Percentiles rank a stretch among this genome's conserved stretches.
These are phyloP conservation scores for Xanthoceras sorbifolium DNA, from an alignment of 345 rosid species.

Conservation along the genomic window DNA sequence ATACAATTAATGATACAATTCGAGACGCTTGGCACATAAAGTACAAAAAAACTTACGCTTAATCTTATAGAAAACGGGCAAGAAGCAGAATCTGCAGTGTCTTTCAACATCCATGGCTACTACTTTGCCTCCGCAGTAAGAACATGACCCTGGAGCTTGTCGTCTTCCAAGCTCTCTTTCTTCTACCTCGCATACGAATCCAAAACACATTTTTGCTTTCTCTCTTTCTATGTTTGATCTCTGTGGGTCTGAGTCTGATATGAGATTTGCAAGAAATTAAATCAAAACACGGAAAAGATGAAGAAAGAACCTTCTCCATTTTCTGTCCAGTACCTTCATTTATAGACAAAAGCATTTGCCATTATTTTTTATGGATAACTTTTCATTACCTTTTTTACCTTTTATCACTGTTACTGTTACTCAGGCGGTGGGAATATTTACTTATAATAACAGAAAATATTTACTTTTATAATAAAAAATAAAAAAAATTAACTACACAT, in stretches of 20 bases:
- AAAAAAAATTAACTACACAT: no score
- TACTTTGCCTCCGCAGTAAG: slow-evolving; percentile 79
- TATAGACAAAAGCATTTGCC: no score
- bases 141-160: slow-evolving; percentile 75
- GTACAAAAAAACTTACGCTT: slow-evolving; percentile 68
- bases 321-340: no score
- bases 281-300: no score
- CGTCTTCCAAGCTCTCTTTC: slow-evolving; percentile 71
- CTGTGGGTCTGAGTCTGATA: neutral
- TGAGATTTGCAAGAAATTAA: neutral
- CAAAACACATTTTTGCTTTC: slow-evolving; percentile 67
- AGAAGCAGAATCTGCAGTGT: slow-evolving; percentile 76
- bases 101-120: slow-evolving; percentile 69
- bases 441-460: no score
- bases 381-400: no score
- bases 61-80: slow-evolving; percentile 64
- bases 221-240: neutral
- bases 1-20: slow-evolving; percentile 25
- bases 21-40: slow-evolving; percentile 58
- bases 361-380: no score
- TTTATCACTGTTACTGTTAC: no score
- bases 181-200: slow-evolving; percentile 49
- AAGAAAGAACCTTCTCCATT: no score
- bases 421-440: no score
- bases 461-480: no score